Evolutionary conservation across 805 yeast genomes (phyloP).

Genomic region (Schizosaccharomyces octosporus): DNA sequence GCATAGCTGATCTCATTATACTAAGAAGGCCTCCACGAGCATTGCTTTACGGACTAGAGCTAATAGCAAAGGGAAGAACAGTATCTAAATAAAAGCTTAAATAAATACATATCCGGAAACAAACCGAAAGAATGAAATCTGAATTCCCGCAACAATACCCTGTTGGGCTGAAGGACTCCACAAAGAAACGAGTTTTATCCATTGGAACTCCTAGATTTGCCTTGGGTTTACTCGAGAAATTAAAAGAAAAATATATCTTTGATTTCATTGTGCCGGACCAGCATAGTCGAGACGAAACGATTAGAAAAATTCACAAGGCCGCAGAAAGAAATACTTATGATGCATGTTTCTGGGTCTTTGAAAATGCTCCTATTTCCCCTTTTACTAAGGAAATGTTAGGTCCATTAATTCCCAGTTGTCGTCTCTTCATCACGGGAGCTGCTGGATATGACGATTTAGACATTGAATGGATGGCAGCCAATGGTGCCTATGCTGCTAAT

Average conservation of each 20-base stretch:
- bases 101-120: no score
- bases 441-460: constrained; percentile 37
- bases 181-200: not conserved
- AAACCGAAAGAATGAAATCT: no score
- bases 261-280: not conserved
- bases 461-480: constrained; percentile 17
- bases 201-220: not conserved
- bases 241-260: not conserved
- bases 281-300: not conserved
- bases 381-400: not conserved
- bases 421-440: constrained; percentile 12
- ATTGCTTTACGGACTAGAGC: no score
- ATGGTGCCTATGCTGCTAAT: constrained; percentile 25
- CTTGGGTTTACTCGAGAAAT: not conserved
- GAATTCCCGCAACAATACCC: no score
- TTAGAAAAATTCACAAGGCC: not conserved
- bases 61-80: no score
- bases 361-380: not conserved
- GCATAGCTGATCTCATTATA: no score
- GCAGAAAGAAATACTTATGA: not conserved
- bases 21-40: no score
- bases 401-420: not conserved
- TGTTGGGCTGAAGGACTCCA: not conserved
- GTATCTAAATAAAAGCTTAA: no score
- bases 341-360: not conserved